Base-by-base conservation (phyloP, 2,329 filamentous ascomycete species). In the Aspergillus sp. region DNA sequence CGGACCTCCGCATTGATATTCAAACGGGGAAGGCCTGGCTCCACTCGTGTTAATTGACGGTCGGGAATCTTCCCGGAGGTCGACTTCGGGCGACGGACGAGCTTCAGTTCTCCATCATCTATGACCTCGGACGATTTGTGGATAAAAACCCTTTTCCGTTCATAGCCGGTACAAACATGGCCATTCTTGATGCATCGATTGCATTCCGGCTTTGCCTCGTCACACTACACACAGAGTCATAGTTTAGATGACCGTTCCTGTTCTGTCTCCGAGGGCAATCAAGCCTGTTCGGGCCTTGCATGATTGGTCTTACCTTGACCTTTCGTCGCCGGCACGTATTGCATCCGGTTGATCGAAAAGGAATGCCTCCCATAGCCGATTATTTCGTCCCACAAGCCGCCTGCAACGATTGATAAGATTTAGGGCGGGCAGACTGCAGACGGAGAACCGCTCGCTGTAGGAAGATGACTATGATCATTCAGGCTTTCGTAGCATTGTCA, bases 131-230 rank as follows among this genome's bases (percentile, higher is more conserved):
- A 58, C 17, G 62, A 61, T 4, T 60, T 60, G 25, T 65, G 59
- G 54, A 67, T 60, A 30, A 67, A 68, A 12, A 60, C 50, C 43
- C 30, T 58, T 41, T 58, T 60, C 21, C 59, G 61, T 25, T 63
- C 61, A 54, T 67, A 69, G 9, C 63, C 65, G n/a, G 58, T 61
- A 57, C 64, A 69, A 49, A 65, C 28, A 58, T 67, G 67, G 59
- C 67, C 63, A 28, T 69, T 65, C 15, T 66, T 67, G 57, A 69
- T 60, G 55, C 68, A 72, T 23, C 64, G 59, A 43, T 63, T 50
- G 50, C 63, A 70, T 57, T 70, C 51, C 17, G 59, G 65, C 54
- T 61, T 69, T 32, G 61, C 58, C 57, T 65, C 63, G 58, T 72
- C 69, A 50, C 66, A 70, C 65, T 66, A 63, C 28, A 57, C 39